Base-by-base conservation (phyloP, 2,329 filamentous ascomycete genomes). In the Lasiodiplodia sp. region DNA sequence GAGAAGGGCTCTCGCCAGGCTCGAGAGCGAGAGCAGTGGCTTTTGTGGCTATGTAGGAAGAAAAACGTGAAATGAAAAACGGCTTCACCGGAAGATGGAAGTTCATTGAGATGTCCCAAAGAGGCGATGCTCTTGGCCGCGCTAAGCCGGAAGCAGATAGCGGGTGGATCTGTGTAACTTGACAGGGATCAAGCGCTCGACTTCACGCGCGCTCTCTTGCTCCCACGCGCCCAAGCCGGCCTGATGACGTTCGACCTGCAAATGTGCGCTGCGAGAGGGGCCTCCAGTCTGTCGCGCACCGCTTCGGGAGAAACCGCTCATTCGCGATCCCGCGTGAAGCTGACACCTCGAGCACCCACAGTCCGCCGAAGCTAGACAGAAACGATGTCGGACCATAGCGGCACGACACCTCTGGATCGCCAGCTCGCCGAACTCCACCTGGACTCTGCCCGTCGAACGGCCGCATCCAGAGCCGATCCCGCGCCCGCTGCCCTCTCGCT, bases 31-130 rank as follows among this genome's bases (percentile, higher is more conserved):
- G 47, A 52, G 31, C 12, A 37, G 44, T 11, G 40, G 60, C 28
- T 49, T 28, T 31, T 64, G 40, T 38, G 60, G 47, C 44, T 64
- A 64, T 52, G 60, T 64, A 64, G 60, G 60, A 64, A 64, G 58
- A 62, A 63, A 23, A 64, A 64, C 60, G 60, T 64, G 60, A 64
- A 64, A 64, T 64, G 60, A 64, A 64, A 62, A 64, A 64, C n/a
- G 60, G 60, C 60, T 64, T 52, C 60, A 52, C 44, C 60, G 60
- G 25, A 44, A 64, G 44, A 52, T 28, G 60, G 60, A 64, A 37
- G 60, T 64, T 37, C 60, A 64, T 40, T 28, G 5, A 12, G 58
- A 34, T 18, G 47, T 49, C 58, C 58, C 44, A 63, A 64, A 64
- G 28, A 64, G 60, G 60, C 28, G 58, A 63, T 63, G 40, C 58